Base-by-base conservation (phyloP, 1,284 basidiomycete species). In the Malassezia slooffiae region DNA sequence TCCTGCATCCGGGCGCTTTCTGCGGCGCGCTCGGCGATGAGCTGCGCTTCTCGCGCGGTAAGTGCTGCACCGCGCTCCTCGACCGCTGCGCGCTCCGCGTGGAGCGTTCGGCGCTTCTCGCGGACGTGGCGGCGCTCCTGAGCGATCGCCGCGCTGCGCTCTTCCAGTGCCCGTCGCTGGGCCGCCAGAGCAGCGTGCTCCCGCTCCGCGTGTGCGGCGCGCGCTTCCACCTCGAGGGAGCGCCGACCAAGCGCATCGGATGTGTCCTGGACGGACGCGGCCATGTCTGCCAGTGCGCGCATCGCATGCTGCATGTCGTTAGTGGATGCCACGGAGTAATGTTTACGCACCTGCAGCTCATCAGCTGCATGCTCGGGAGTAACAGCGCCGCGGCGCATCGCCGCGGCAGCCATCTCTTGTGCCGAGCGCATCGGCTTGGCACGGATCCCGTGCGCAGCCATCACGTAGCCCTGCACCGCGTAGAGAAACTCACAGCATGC, bases 401-500 rank as follows among this genome's bases (percentile, higher is more conserved):
- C 21, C n/a, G 24, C 22, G 6, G 22, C 21, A 1, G 15, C 23
- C 5, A 15, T 15, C 10, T 15, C 16, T 5, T 20, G 16, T 7
- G 40, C 40, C 11, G 24, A 23, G 3, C 13, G n/a, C 40, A 34
- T 34, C 12, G 32, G 30, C 7, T 24, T 5, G 21, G 33, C 27
- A n/a, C 34, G 34, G 2, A 47, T 23, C 15, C 40, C 40, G 23
- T 48, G 41, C 12, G 46, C 40, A 1, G 46, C 46, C 40, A 48
- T 48, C 5, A 34, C 46, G 30, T 48, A 48, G 22, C 23, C 16
- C 40, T 48, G 46, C 22, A 48, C 29, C 1, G 35, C 24, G 20
- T 10, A 29, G 3, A 48, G 40, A 15, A 41, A 20, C 12, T 38
- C 40, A n/a, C n/a, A n/a, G 27, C 40, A 42, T 5, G 30, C 30